A percentile compares a stretch with the other conserved stretches of the same genome.
Conservation (phyloP, 768 basidiomycete genomes). For the Lyophyllum shimeji region DNA sequence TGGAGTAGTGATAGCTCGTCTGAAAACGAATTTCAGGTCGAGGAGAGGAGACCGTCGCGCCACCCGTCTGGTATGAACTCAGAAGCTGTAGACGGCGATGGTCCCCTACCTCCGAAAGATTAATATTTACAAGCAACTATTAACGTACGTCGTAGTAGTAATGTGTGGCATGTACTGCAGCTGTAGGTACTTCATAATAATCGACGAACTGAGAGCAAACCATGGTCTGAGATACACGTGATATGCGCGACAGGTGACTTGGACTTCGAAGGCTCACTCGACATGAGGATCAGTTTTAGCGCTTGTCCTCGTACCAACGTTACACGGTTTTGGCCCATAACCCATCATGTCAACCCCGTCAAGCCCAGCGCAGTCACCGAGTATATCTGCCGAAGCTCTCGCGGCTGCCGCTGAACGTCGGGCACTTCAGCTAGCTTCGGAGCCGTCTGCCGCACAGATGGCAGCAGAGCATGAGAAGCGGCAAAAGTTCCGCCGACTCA, state of each 20-base stretch:
- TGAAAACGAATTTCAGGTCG: slow-evolving; percentile 35
- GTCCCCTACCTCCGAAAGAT: neutral
- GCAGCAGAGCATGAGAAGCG: slow-evolving; percentile 62
- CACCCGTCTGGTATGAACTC: slow-evolving; percentile 3
- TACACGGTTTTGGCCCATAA: neutral
- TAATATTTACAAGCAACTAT: neutral
- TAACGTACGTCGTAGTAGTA: neutral
- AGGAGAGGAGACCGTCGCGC: slow-evolving; percentile 17
- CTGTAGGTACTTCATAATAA: no score
- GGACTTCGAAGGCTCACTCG: neutral
- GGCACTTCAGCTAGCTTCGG: slow-evolving; percentile 28
- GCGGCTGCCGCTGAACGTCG: slow-evolving; percentile 50
- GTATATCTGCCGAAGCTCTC: slow-evolving; percentile 33
- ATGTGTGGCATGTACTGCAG: no score
- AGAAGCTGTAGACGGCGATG: neutral
- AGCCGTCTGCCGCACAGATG: slow-evolving; percentile 36
- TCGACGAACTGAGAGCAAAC: no score
- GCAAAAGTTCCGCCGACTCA: slow-evolving; percentile 70
- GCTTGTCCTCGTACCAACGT: neutral
- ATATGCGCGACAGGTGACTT: neutral
- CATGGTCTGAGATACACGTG: neutral
- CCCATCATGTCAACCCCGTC: slow-evolving; percentile 7
- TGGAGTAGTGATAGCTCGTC: slow-evolving; percentile 68
- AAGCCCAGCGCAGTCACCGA: slow-evolving; percentile 4
- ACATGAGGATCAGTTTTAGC: neutral